Conservation (phyloP, 768 basidiomycete species). For the Suillus subaureus region DNA sequence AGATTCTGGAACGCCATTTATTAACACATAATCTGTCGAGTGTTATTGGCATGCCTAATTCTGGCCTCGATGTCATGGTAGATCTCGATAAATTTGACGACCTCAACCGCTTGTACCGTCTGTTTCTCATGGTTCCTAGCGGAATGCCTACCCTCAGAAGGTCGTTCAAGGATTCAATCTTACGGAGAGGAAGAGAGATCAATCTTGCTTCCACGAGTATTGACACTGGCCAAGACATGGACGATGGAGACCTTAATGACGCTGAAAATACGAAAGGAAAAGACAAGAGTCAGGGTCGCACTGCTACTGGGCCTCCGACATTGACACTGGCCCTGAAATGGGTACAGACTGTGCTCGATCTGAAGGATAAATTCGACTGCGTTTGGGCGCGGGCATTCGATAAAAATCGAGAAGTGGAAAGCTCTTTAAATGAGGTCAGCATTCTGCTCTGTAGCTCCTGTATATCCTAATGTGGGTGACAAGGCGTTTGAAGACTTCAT, state of each 20-base stretch:
- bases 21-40: conserved; percentile 75
- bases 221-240: conserved; percentile 38
- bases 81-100: conserved; percentile 78
- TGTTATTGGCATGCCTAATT: conserved; percentile 77
- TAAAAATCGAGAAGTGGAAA: conserved; percentile 76
- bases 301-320: conserved; percentile 44
- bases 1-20: conserved; percentile 77
- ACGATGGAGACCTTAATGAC: conserved; percentile 39
- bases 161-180: conserved; percentile 71
- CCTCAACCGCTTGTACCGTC: conserved; percentile 74
- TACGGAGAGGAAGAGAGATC: conserved; percentile 74
- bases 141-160: conserved; percentile 68
- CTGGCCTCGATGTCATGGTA: conserved; percentile 87
- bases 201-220: conserved; percentile 60
- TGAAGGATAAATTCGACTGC: conserved; percentile 90
- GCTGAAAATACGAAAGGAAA: conserved; percentile 37
- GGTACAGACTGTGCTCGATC: conserved; percentile 88
- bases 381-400: conserved; percentile 74
- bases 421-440: conserved; percentile 79
- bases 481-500: conserved; percentile 94
- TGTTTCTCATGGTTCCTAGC: conserved; percentile 67
- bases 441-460: not conserved
- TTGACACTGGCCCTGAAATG: conserved; percentile 76
- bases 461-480: conserved; percentile 10
- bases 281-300: conserved; percentile 57